Conservation (phyloP, 2,329 filamentous ascomycete species). For the Diplodia scrobiculata region DNA sequence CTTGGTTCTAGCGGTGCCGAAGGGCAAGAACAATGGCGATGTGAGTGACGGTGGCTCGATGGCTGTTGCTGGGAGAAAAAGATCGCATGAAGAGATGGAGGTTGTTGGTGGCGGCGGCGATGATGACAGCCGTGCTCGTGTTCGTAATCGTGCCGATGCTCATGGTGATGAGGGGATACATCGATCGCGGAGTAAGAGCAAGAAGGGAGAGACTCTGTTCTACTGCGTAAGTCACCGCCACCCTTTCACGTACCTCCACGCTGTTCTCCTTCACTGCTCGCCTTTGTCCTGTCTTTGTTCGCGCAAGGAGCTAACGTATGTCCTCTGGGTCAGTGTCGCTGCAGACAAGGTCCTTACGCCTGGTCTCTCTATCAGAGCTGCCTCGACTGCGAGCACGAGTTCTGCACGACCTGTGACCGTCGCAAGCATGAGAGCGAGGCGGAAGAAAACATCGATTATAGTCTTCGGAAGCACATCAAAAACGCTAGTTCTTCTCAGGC, state of each 20-base stretch:
- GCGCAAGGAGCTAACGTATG: not conserved
- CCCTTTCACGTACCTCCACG: not conserved
- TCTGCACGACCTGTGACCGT: constrained; percentile 26
- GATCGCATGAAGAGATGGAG: not conserved
- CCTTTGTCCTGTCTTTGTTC: not conserved
- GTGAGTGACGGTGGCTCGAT: not conserved
- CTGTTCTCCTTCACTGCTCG: not conserved
- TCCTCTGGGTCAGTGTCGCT: constrained; percentile 21
- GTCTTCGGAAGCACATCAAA: not conserved
- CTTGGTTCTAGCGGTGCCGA: not conserved
- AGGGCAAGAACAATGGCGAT: not conserved
- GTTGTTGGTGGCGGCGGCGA: not conserved
- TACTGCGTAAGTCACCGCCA: constrained; percentile 27
- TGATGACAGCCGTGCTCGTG: not conserved
- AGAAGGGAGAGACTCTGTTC: constrained; percentile 7
- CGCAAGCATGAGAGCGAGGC: constrained; percentile 6
- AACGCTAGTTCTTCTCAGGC: not conserved
- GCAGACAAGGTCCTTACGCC: constrained; percentile 27
- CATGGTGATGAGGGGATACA: not conserved
- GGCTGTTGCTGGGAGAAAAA: not conserved
- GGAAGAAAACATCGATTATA: constrained; percentile 16
- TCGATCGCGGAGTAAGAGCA: constrained; percentile 5
- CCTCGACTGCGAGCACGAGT: constrained; percentile 29
- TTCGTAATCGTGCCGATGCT: not conserved
- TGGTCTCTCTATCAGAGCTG: constrained; percentile 26